Conservation (phyloP, 106 monocot species). For the Allium cepa region DNA sequence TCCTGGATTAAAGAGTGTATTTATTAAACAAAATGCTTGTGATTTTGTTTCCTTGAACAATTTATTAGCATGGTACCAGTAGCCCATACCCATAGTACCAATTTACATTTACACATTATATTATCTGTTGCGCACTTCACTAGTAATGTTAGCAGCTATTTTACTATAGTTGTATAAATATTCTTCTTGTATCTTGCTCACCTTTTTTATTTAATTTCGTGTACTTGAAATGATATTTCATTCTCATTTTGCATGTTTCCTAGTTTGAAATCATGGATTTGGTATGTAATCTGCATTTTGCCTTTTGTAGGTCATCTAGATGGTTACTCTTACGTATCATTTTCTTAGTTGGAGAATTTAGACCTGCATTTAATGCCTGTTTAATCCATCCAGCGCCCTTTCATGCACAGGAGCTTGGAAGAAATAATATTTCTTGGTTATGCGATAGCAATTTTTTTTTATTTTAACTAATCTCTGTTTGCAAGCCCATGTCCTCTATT, state of each 20-base stretch:
- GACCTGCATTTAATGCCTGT: conserved; percentile 92
- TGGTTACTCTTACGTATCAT: conserved; percentile 95
- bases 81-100: no score
- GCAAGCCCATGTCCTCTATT: no score
- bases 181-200: background rate
- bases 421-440: no score
- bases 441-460: no score
- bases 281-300: background rate
- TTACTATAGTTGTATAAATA: no score
- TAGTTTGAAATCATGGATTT: conserved; percentile 7
- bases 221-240: conserved; percentile 1
- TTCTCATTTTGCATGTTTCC: background rate
- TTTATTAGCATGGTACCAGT: no score
- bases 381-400: conserved; percentile 90
- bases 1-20: background rate
- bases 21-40: background rate
- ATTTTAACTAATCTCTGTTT: no score
- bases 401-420: no score
- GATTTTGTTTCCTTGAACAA: background rate
- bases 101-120: no score
- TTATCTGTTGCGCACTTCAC: no score
- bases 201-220: background rate
- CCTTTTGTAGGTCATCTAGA: conserved; percentile 75
- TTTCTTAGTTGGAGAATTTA: conserved; percentile 93
- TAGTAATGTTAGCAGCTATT: no score